A percentile compares a stretch with the other conserved stretches of the same genome.
Conservation (phyloP, 257 asterid species). For the Cordia subcordata region DNA sequence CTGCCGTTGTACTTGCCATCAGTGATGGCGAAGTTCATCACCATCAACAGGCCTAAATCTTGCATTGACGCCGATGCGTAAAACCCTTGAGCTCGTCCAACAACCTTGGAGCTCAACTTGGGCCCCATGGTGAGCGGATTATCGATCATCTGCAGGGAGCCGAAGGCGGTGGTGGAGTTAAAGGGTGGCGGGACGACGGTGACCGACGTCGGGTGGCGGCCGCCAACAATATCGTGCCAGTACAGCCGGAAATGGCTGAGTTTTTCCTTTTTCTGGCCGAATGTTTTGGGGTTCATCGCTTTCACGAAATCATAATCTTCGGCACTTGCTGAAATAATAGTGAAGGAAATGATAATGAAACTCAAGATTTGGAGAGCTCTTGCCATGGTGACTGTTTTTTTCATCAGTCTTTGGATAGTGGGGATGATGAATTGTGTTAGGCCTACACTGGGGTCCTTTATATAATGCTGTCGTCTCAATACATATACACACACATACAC, state of each 20-base stretch:
- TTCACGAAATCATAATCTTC: background rate
- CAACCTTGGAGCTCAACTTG: slow-evolving; percentile 29
- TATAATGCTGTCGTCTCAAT: no score
- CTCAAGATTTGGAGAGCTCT: background rate
- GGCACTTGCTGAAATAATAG: background rate
- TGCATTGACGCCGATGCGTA: slow-evolving; percentile 43
- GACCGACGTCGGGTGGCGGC: slow-evolving; percentile 30
- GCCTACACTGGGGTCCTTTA: no score
- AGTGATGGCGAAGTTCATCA: slow-evolving; percentile 40
- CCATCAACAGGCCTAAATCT: slow-evolving; percentile 31
- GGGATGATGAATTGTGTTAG: no score
- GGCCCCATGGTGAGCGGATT: slow-evolving; percentile 45
- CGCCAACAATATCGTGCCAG: slow-evolving; percentile 48
- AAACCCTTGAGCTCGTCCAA: slow-evolving; percentile 57
- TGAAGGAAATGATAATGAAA: background rate
- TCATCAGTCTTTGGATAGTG: no score
- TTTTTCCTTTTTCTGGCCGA: slow-evolving; percentile 8
- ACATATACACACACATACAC: no score
- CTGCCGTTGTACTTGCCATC: slow-evolving; percentile 49
- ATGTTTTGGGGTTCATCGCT: background rate
- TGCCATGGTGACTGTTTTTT: slow-evolving; percentile 25
- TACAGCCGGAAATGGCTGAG: slow-evolving; percentile 31
- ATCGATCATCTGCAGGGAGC: slow-evolving; percentile 44
- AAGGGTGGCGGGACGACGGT: slow-evolving; percentile 14
- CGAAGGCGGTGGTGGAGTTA: slow-evolving; percentile 19